Evolutionary conservation across 192 early-diverging fungal species (phyloP).

Genomic region (Thamnidium elegans): DNA sequence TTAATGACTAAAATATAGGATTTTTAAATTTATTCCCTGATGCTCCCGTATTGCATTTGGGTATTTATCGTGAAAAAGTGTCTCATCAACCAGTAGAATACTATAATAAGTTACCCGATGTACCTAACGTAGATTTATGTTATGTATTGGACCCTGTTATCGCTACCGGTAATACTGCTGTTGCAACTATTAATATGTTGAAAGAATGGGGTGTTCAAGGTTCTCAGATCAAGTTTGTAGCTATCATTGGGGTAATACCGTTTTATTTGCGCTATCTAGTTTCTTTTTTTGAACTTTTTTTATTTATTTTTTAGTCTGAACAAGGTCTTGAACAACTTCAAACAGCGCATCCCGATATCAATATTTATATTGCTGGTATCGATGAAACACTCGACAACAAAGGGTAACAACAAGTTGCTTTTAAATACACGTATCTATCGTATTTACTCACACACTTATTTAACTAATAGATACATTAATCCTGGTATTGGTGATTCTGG

Average conservation of each 20-base stretch:
- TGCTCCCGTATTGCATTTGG: slow-evolving; percentile 75
- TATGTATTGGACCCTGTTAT: slow-evolving; percentile 81
- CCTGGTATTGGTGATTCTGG: slow-evolving; percentile 64
- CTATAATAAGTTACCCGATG: slow-evolving; percentile 84
- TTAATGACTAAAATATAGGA: slow-evolving; percentile 23
- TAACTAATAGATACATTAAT: slow-evolving; percentile 27
- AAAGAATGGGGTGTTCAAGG: slow-evolving; percentile 74
- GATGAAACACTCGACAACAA: slow-evolving; percentile 55
- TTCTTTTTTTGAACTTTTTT: neutral
- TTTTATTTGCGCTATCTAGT: slow-evolving; percentile 15
- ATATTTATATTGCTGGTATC: slow-evolving; percentile 52
- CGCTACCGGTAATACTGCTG: slow-evolving; percentile 73
- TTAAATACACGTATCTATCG: slow-evolving; percentile 8
- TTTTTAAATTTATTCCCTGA: slow-evolving; percentile 64
- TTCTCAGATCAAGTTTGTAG: slow-evolving; percentile 63
- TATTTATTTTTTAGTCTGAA: slow-evolving; percentile 28
- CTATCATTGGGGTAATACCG: slow-evolving; percentile 52
- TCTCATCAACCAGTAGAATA: slow-evolving; percentile 88
- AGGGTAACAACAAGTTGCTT: slow-evolving; percentile 51
- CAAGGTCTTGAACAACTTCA: slow-evolving; percentile 36
- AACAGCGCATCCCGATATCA: slow-evolving; percentile 51
- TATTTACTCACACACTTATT: neutral
- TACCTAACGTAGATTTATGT: slow-evolving; percentile 64
- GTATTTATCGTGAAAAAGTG: slow-evolving; percentile 76
- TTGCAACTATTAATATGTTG: slow-evolving; percentile 73